These are phyloP conservation scores for Ustilago shanxiensis DNA, from an alignment of 1,284 basidiomycete species.

Conservation along the genomic window DNA sequence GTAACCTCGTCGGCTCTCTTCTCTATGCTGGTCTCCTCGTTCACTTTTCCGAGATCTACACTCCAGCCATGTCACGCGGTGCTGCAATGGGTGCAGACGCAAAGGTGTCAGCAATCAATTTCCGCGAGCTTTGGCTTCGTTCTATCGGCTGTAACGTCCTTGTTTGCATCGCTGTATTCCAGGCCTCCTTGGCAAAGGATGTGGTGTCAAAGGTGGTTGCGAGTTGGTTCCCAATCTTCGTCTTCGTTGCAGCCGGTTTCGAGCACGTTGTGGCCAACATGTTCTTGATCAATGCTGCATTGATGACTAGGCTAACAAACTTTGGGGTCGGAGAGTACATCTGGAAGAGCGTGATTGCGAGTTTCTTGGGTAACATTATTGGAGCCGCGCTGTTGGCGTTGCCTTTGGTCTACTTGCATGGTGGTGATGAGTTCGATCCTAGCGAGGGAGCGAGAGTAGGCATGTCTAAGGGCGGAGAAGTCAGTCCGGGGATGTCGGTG, in stretches of 20 bases:
- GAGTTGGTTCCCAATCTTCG: constrained; percentile 82
- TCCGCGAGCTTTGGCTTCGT: constrained; percentile 77
- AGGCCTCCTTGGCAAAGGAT: constrained; percentile 80
- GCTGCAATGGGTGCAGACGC: constrained; percentile 39
- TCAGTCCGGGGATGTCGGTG: constrained; percentile 22
- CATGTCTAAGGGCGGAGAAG: constrained; percentile 1
- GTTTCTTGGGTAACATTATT: constrained; percentile 79
- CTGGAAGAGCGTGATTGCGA: constrained; percentile 78
- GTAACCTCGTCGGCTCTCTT: constrained; percentile 79
- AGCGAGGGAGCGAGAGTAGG: constrained; percentile 13
- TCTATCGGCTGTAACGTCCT: constrained; percentile 85
- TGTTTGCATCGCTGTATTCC: constrained; percentile 83
- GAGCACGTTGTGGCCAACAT: constrained; percentile 76
- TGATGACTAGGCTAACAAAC: constrained; percentile 60
- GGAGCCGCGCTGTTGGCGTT: constrained; percentile 76
- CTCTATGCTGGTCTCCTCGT: constrained; percentile 78
- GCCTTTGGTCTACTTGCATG: constrained; percentile 58
- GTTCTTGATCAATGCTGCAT: constrained; percentile 79
- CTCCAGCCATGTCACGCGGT: constrained; percentile 35
- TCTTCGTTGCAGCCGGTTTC: constrained; percentile 77
- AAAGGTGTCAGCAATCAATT: constrained; percentile 52
- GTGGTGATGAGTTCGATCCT: constrained; percentile 56
- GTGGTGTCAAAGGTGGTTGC: constrained; percentile 81
- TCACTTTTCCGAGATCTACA: constrained; percentile 55
- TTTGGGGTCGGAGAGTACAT: constrained; percentile 75